A percentile compares a stretch with the other conserved stretches of the same genome.
Conservation (phyloP, 2,329 filamentous ascomycete species). For the Sporothrix humicola region DNA sequence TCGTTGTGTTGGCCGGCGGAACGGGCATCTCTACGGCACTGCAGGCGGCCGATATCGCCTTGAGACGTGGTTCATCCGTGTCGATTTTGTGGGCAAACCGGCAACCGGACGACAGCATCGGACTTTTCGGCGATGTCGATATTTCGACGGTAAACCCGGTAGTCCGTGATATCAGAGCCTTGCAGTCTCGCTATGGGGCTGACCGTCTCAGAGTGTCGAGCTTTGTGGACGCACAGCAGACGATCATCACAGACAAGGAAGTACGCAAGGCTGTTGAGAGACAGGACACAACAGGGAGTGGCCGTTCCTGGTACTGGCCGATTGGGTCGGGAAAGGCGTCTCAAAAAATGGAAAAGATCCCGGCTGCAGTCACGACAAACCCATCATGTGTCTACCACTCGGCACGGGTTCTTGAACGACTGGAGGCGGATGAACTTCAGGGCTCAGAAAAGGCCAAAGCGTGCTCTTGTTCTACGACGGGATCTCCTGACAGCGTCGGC, state of each 20-base stretch:
- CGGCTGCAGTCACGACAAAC: conserved; percentile 4
- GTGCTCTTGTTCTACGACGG: conserved; percentile 33
- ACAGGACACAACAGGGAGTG: not conserved
- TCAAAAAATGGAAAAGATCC: not conserved
- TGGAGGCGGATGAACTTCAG: conserved; percentile 9
- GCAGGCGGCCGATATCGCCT: conserved; percentile 73
- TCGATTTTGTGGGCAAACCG: conserved; percentile 85
- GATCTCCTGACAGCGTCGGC: conserved; percentile 44
- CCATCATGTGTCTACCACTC: conserved; percentile 31
- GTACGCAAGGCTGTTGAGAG: conserved; percentile 45
- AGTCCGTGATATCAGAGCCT: conserved; percentile 64
- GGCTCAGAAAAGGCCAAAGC: conserved; percentile 40
- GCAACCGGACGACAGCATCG: conserved; percentile 67
- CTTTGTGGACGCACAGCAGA: conserved; percentile 80
- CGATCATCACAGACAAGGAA: conserved; percentile 62
- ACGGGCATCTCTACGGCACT: conserved; percentile 91
- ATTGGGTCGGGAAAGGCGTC: not conserved
- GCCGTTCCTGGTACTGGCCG: conserved; percentile 36
- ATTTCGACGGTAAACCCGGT: conserved; percentile 50
- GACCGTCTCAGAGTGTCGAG: conserved; percentile 70
- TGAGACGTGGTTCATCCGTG: conserved; percentile 53
- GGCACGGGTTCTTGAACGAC: not conserved
- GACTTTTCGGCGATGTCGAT: conserved; percentile 49
- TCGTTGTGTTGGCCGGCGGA: conserved; percentile 88
- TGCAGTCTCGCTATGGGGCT: conserved; percentile 66